Evolutionary conservation across 2,329 filamentous ascomycete species (phyloP), one percentile per base, ranked within the genome.

Genomic region (Cladosporium cucumerinum): DNA sequence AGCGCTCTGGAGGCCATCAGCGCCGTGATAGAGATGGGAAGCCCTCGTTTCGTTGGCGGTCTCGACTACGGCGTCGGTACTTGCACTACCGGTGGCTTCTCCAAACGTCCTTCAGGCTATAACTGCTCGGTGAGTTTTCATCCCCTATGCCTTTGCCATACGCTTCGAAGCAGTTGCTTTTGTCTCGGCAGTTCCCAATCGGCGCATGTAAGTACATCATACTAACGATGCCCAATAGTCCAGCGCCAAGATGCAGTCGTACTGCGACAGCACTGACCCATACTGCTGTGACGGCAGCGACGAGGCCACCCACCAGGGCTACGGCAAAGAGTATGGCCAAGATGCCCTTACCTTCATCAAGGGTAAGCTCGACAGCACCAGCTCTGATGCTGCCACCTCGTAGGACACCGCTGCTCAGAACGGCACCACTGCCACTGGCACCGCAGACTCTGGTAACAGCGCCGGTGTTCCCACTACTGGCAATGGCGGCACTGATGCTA

Each of bases 251-350:
- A 85, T 89, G 70, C 79, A 88, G 77, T 86, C 85, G 7, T 89
- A 89, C 80, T 89, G 87, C 74, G 87, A 89, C 69, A 76, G 82
- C 5, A 72, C 83, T 3, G 87, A 89, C 68, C 86, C 86, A 0
- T 89, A 87, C 77, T 89, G 87, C 81, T 89, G 86, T 76, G 86
- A 84, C 49, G 87, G 87, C 61, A 87, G 82, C 70, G 81, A 89
- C 66, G 78, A 81, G 26, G 82, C 83, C 69, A 81, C 82, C 14
- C 87, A 89, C 74, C 83, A 87, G 73, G 82, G 86, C 61, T 89
- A 89, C 66, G 86, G 83, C 6, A 77, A 73, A 68, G 84, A 85
- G 70, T 89, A 89, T 66, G 86, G 86, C 1, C 72, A 79, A 5
- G 78, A 86, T 69, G 87, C 87, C 1, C 73, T 89, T 39, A 68